Conservation (phyloP, 176 grass and related monocot genomes). For the barley (Hordeum vulgare) region MorexV3_pseudomolecules_assembly NC_058518.1:90272909-90273408, state of each 20-base stretch:
- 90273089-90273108: not conserved
- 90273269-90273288: too few relatives aligned
- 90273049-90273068: not conserved
- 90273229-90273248: too few relatives aligned
- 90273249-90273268: too few relatives aligned
- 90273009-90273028: not conserved
- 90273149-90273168: not conserved
- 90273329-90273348: too few relatives aligned
- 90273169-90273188: not conserved
- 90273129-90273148: not conserved
- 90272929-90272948: not conserved
- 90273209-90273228: not conserved
- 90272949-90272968: not conserved
- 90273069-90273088: not conserved
- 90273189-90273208: not conserved
- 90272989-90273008: not conserved
- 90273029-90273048: not conserved
- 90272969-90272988: not conserved
- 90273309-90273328: too few relatives aligned
- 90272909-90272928: not conserved
- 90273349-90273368: too few relatives aligned
- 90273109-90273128: constrained; percentile 9
- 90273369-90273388: too few relatives aligned
- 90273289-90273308: too few relatives aligned
- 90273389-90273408: too few relatives aligned